Conservation (phyloP, 2,329 filamentous ascomycete species). For the Dendrostoma leiphaemia region DNA sequence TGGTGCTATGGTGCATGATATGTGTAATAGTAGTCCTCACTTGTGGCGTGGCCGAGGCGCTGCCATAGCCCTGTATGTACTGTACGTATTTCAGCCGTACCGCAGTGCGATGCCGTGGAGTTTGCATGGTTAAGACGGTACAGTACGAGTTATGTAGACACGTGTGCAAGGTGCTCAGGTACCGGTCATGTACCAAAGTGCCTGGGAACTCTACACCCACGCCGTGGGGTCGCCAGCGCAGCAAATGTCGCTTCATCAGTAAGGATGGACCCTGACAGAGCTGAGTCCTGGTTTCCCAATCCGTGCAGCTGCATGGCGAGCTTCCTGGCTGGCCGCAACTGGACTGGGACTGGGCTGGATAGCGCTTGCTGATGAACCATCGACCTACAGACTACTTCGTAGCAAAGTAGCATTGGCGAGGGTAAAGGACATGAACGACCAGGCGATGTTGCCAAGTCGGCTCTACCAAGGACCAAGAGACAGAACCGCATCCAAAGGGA, state of each 20-base stretch:
- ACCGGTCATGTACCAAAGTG: background rate
- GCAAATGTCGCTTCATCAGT: background rate
- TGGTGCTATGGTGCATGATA: too few relatives aligned
- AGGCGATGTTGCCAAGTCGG: too few relatives aligned
- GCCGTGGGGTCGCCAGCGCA: background rate
- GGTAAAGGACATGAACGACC: background rate
- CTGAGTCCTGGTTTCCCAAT: slow-evolving; percentile 12
- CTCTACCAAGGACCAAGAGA: too few relatives aligned
- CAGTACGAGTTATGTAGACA: too few relatives aligned
- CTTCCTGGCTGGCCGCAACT: slow-evolving; percentile 16
- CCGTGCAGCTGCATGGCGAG: slow-evolving; percentile 17
- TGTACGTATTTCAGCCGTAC: too few relatives aligned
- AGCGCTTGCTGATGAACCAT: slow-evolving; percentile 17
- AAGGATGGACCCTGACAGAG: slow-evolving; percentile 16
- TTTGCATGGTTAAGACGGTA: too few relatives aligned
- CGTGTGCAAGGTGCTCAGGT: too few relatives aligned
- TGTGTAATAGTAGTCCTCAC: too few relatives aligned
- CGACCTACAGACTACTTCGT: slow-evolving; percentile 1
- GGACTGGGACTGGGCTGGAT: slow-evolving; percentile 3
- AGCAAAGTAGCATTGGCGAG: slow-evolving; percentile 1
- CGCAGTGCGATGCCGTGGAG: too few relatives aligned
- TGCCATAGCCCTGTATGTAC: too few relatives aligned
- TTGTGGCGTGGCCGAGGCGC: too few relatives aligned
- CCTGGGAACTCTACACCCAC: background rate
- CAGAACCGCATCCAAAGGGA: too few relatives aligned